Base-by-base conservation (phyloP, 495 filamentous ascomycete genomes). In the Xylaria cubensis region DNA sequence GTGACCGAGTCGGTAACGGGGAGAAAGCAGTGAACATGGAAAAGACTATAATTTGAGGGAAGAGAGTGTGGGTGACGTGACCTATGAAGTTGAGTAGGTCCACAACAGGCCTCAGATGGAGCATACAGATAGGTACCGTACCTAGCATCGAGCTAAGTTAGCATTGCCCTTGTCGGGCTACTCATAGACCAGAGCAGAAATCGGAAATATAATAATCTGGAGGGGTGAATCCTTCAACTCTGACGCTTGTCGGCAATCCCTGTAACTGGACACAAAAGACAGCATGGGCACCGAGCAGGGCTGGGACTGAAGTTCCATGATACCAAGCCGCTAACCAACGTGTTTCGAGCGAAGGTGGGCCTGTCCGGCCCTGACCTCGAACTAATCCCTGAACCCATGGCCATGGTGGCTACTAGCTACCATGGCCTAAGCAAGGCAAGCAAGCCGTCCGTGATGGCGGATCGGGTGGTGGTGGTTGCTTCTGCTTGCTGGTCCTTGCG, bases 211-310 rank as follows among this genome's bases (percentile, higher is more conserved):
- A 66, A 74, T 75, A 77, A 74, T 78, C 75, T 78, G 68, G 66
- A 79, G 77, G 77, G 77, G 77, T 73, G 66, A 79, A 79, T 79
- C 77, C 77, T 79, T 79, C 77, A 74, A 75, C 72, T 72, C 65
- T 67, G 63, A 76, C 64, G 69, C 66, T 59, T 70, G 67, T 46
- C n/a, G 36, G 62, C 34, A 55, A 59, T 65, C 71, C 71, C 64
- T 73, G 64, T 34, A 51, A 72, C 71, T 72, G 66, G 36, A 65
- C 46, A 65, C 58, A 71, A 64, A 39, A 61, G 44, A 53, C 68
- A 64, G 34, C 68, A 48, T 55, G 62, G 69, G 69, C 61, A 64
- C 51, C 10, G 63, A 59, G 53, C 75, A 76, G 76, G 76, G 74
- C 74, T 74, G 67, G 61, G 51, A 63, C 46, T 72, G 70, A 72